phyloP scores from a whole-genome alignment of 352 stramenopile species.

The Halophytophthora polymorphica region DNA sequence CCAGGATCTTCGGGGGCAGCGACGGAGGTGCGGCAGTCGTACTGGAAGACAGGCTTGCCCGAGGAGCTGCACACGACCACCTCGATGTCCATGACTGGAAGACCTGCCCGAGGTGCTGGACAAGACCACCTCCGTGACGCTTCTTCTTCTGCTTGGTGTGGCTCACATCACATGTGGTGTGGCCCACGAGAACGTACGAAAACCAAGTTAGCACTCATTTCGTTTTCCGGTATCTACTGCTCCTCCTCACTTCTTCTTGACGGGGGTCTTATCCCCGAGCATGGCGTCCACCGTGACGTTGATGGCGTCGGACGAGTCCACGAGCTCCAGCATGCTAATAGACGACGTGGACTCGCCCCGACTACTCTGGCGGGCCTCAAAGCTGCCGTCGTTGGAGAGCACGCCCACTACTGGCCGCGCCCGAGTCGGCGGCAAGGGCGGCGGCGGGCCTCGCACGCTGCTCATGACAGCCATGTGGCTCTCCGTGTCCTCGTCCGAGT shows the following conservation, averaged over 20 bases:
- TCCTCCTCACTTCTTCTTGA: too few relatives aligned
- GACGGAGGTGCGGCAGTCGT: not conserved
- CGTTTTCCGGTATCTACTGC: too few relatives aligned
- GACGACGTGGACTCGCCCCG: slow-evolving; percentile 27
- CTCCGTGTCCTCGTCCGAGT: slow-evolving; percentile 30
- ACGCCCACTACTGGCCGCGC: slow-evolving; percentile 20
- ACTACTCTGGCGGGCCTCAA: slow-evolving; percentile 20
- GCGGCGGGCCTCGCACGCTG: slow-evolving; percentile 8
- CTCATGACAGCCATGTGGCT: slow-evolving; percentile 1
- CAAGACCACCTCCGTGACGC: too few relatives aligned
- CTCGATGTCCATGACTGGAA: slow-evolving; percentile 32
- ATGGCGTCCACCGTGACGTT: slow-evolving; percentile 28
- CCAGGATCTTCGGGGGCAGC: too few relatives aligned
- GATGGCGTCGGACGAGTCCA: slow-evolving; percentile 15
- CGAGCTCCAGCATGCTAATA: slow-evolving; percentile 34
- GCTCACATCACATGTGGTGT: too few relatives aligned
- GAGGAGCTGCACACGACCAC: slow-evolving; percentile 42
- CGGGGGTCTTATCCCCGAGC: slow-evolving; percentile 19
- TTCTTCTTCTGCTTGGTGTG: too few relatives aligned
- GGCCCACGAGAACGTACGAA: too few relatives aligned
- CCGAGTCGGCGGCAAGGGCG: slow-evolving; percentile 10
- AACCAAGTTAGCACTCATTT: too few relatives aligned
- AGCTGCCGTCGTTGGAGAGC: slow-evolving; percentile 31
- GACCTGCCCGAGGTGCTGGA: too few relatives aligned
- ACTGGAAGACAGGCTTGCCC: slow-evolving; percentile 46